These are phyloP conservation scores for Physcomitrellopsis africana DNA, from an alignment of 225 moss, liverwort and hornwort genomes.

Conservation along the genomic window DNA sequence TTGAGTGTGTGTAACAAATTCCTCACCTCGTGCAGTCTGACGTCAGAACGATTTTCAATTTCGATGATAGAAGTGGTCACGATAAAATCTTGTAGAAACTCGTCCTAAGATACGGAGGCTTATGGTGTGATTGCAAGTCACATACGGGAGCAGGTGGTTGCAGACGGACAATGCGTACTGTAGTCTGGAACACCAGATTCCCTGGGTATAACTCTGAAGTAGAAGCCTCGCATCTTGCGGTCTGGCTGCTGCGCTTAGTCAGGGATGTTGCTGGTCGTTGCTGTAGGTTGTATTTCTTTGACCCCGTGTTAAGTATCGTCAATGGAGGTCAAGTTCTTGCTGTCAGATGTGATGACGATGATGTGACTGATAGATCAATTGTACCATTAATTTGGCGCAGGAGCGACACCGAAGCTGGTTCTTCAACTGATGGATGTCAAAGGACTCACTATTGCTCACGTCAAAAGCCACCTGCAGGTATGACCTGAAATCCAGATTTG, in stretches of 20 bases:
- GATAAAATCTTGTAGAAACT: background rate
- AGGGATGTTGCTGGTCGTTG: constrained; percentile 7
- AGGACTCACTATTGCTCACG: constrained; percentile 81
- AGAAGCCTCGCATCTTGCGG: constrained; percentile 1
- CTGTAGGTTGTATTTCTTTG: constrained; percentile 33
- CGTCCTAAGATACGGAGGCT: background rate
- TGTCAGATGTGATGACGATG: constrained; percentile 38
- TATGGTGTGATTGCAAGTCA: background rate
- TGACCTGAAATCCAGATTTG: constrained; percentile 18
- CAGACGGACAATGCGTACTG: background rate
- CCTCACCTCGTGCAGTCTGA: too few species aligned
- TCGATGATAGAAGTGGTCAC: too few species aligned
- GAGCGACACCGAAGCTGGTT: constrained; percentile 81
- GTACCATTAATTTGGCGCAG: constrained; percentile 46
- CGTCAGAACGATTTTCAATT: too few species aligned
- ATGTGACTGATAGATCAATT: constrained; percentile 35
- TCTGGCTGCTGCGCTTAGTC: constrained; percentile 12
- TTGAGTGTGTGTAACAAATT: too few species aligned
- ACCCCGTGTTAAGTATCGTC: constrained; percentile 19
- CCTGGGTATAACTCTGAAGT: background rate
- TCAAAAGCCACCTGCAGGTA: constrained; percentile 85
- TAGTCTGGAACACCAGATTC: background rate
- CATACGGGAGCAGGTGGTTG: constrained; percentile 12
- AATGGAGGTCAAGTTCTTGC: constrained; percentile 19
- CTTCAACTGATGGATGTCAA: constrained; percentile 85